These are phyloP conservation scores for Dictyostelium citrinum DNA, from an alignment of 78 protist species.

Conservation along the genomic window DNA sequence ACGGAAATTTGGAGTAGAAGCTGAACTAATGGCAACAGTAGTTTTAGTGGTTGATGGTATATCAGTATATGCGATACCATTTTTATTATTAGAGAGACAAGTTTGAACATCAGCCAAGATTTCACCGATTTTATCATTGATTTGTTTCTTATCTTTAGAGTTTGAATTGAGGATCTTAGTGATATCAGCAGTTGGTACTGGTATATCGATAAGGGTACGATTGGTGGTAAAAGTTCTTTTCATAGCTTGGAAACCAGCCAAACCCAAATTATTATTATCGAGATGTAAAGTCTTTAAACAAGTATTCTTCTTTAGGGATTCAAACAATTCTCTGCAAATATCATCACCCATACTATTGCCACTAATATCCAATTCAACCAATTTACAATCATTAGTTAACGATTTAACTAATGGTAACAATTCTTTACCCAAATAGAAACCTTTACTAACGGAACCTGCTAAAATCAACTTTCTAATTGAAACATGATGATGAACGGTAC, in stretches of 20 bases:
- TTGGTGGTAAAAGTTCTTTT: conserved; percentile 59
- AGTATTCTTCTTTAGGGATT: conserved; percentile 42
- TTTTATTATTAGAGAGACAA: conserved; percentile 53
- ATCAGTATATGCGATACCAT: conserved; percentile 60
- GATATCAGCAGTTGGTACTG: conserved; percentile 73
- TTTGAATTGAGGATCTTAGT: not conserved
- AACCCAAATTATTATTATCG: conserved; percentile 37
- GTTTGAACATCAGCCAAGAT: conserved; percentile 32
- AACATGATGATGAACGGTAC: conserved; percentile 3
- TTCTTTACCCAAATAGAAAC: conserved; percentile 56
- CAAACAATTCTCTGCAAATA: conserved; percentile 60
- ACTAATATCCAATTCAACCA: conserved; percentile 49
- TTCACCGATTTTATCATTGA: conserved; percentile 51
- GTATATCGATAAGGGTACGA: conserved; percentile 53
- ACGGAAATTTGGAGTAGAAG: conserved; percentile 36
- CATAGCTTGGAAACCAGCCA: conserved; percentile 71
- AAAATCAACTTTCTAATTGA: not conserved
- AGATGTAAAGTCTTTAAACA: not conserved
- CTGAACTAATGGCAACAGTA: not conserved
- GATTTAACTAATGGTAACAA: conserved; percentile 46
- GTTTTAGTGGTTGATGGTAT: conserved; percentile 31
- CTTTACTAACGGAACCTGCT: conserved; percentile 1
- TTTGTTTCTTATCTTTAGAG: conserved; percentile 43
- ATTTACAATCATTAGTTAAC: conserved; percentile 11
- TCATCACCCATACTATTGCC: conserved; percentile 68